These are phyloP conservation scores for Globisporangium uncinulatum DNA, from an alignment of 352 stramenopile genomes.

Conservation along the genomic window DNA sequence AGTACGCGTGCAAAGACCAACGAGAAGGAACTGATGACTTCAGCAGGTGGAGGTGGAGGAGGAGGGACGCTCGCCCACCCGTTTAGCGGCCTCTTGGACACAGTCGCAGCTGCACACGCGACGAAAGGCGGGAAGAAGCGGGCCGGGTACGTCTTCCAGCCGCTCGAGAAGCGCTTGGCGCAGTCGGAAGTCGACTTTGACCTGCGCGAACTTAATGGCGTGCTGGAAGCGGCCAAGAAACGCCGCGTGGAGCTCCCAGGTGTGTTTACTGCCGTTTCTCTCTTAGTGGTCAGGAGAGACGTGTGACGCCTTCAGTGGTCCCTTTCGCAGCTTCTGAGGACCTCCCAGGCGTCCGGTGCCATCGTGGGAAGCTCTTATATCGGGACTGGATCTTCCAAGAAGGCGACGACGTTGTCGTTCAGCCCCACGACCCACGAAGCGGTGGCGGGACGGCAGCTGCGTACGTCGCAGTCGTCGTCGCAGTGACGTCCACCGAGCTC, in stretches of 20 bases:
- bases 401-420: slow-evolving; percentile 71
- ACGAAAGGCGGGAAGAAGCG: too few relatives aligned
- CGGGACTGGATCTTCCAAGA: slow-evolving; percentile 73
- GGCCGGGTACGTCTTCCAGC: slow-evolving; percentile 56
- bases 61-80: too few relatives aligned
- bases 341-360: slow-evolving; percentile 50
- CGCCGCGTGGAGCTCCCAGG: slow-evolving; percentile 43
- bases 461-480: slow-evolving; percentile 66
- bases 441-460: too few relatives aligned
- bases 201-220: slow-evolving; percentile 45
- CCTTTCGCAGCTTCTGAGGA: slow-evolving; percentile 24
- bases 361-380: slow-evolving; percentile 74
- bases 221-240: slow-evolving; percentile 57
- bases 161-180: slow-evolving; percentile 63
- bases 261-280: too few relatives aligned
- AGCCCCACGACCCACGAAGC: too few relatives aligned
- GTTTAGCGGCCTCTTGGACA: too few relatives aligned
- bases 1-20: slow-evolving; percentile 59
- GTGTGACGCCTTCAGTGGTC: slow-evolving; percentile 1
- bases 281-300: too few relatives aligned
- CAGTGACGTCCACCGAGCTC: slow-evolving; percentile 62
- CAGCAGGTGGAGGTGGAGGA: too few relatives aligned
- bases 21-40: slow-evolving; percentile 15
- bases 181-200: slow-evolving; percentile 72
- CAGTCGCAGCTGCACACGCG: too few relatives aligned